A percentile compares a stretch with the other conserved stretches of the same genome.
Conservation (phyloP, 108 stramenopile species). For the Discostella stelligeroides region DNA sequence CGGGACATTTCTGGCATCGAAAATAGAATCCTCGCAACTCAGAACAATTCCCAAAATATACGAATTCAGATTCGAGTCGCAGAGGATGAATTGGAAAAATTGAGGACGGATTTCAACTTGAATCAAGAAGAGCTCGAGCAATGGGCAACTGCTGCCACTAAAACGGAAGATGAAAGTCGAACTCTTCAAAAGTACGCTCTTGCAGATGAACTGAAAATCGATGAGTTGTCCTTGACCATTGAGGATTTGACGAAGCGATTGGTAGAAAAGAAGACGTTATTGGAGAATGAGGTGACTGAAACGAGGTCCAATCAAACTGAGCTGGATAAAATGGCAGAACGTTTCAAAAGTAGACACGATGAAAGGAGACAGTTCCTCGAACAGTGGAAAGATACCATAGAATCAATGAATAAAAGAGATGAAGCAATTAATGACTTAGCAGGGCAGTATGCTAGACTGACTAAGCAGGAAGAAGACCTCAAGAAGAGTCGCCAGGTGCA, state of each 20-base stretch:
- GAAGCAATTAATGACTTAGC: slow-evolving; percentile 59
- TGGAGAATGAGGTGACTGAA: slow-evolving; percentile 71
- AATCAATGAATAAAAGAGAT: slow-evolving; percentile 73
- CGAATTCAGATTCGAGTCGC: slow-evolving; percentile 65
- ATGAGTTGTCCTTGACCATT: slow-evolving; percentile 64
- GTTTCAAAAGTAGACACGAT: slow-evolving; percentile 73
- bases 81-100: slow-evolving; percentile 77
- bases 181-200: slow-evolving; percentile 76
- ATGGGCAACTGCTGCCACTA: slow-evolving; percentile 87
- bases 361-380: slow-evolving; percentile 77
- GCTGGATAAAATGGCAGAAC: slow-evolving; percentile 50
- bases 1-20: slow-evolving; percentile 39
- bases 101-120: slow-evolving; percentile 85
- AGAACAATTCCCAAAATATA: slow-evolving; percentile 48
- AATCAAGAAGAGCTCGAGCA: slow-evolving; percentile 93
- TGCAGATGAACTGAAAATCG: slow-evolving; percentile 79
- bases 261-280: slow-evolving; percentile 47
- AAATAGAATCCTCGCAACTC: slow-evolving; percentile 24
- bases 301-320: slow-evolving; percentile 73
- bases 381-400: slow-evolving; percentile 85
- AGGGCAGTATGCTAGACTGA: slow-evolving; percentile 40
- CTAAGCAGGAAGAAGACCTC: slow-evolving; percentile 32
- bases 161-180: slow-evolving; percentile 85
- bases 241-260: slow-evolving; percentile 61
- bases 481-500: slow-evolving; percentile 28